Conservation (phyloP, 208 protist genomes). For the Trichomonas gallinae region DNA sequence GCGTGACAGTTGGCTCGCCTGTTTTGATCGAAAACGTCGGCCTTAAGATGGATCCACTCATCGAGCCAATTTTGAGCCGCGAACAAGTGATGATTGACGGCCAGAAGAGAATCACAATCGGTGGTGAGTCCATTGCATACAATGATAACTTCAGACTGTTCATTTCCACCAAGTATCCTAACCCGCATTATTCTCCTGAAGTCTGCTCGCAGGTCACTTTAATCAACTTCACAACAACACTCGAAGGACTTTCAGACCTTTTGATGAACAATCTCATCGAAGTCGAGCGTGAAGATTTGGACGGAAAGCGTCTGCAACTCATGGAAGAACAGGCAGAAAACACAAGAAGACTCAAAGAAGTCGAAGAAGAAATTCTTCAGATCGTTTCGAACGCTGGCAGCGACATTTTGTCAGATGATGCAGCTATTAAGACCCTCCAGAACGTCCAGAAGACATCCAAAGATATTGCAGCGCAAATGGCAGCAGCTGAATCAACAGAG, state of each 20-base stretch:
- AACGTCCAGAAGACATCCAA: conserved; percentile 54
- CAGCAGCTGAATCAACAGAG: conserved; percentile 67
- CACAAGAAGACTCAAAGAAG: conserved; percentile 86
- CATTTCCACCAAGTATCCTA: conserved; percentile 88
- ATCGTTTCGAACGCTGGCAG: conserved; percentile 66
- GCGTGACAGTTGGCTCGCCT: conserved; percentile 45
- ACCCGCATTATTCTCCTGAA: conserved; percentile 91
- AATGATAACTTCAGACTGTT: conserved; percentile 81
- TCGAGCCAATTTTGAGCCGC: conserved; percentile 79
- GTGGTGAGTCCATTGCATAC: conserved; percentile 34
- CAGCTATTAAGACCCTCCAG: conserved; percentile 82
- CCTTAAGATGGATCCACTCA: conserved; percentile 82
- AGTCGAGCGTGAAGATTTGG: conserved; percentile 84
- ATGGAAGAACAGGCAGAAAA: conserved; percentile 87
- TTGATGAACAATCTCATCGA: conserved; percentile 89
- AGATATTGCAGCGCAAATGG: conserved; percentile 64
- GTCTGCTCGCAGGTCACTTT: conserved; percentile 88
- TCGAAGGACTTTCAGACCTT: conserved; percentile 88
- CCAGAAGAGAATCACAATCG: neutral
- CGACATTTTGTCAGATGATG: conserved; percentile 85
- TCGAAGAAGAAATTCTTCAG: conserved; percentile 82
- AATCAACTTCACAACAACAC: conserved; percentile 96
- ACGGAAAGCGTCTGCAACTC: conserved; percentile 73
- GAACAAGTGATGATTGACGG: conserved; percentile 73
- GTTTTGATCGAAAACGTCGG: conserved; percentile 79